Evolutionary conservation across 228 moss, liverwort and hornwort species (phyloP).

Genomic region (Sphagnum fallax): DNA sequence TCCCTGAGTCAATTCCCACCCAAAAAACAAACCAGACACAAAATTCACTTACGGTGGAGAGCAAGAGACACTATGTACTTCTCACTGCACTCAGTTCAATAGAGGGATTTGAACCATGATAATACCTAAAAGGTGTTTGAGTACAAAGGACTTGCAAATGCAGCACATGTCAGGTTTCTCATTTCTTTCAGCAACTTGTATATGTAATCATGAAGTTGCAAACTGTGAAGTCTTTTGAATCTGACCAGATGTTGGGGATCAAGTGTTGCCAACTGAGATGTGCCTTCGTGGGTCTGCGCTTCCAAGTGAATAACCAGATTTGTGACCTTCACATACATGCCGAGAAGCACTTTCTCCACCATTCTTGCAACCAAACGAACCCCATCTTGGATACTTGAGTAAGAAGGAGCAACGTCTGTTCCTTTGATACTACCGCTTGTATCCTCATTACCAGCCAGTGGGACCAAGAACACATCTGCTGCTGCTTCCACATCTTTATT

Average conservation of each 20-base stretch:
- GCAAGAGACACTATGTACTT: neutral
- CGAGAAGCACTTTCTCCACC: conserved; percentile 86
- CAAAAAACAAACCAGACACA: no score
- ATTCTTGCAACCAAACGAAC: conserved; percentile 93
- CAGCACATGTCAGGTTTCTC: no score
- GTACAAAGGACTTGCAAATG: no score
- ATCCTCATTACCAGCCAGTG: conserved; percentile 12
- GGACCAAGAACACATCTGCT: conserved; percentile 6
- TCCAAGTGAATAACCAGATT: conserved; percentile 67
- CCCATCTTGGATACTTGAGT: conserved; percentile 89
- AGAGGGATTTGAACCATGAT: no score
- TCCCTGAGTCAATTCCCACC: no score
- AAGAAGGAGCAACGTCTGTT: conserved; percentile 40
- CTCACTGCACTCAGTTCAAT: no score
- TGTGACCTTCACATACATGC: conserved; percentile 72
- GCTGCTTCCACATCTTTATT: conserved; percentile 12
- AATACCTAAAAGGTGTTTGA: no score
- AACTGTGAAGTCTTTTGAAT: no score
- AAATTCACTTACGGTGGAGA: neutral
- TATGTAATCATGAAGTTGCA: no score
- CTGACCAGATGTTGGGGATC: no score
- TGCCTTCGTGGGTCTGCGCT: conserved; percentile 27
- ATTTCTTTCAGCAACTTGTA: no score
- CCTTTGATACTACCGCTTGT: conserved; percentile 42
- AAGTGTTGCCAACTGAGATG: no score